These are phyloP conservation scores for Arabidopsis suecica DNA, from an alignment of 345 rosid genomes.

Conservation along the genomic window DNA sequence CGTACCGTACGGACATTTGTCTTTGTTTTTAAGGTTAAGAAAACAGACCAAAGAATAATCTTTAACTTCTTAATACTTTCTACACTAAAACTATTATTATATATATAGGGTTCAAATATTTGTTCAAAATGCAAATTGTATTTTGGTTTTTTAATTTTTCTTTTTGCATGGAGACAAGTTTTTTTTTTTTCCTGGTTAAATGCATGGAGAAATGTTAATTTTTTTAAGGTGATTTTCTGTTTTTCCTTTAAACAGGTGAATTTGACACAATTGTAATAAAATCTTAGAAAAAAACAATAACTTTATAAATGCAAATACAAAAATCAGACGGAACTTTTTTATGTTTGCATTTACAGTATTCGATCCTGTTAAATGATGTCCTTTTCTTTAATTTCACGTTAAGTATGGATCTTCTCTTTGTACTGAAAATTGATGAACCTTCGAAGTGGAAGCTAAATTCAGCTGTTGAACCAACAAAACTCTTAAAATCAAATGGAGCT, in stretches of 20 bases:
- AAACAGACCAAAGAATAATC: not conserved
- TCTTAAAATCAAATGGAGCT: not conserved
- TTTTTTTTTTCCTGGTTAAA: no score
- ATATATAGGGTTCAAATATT: not conserved
- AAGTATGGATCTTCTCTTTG: not conserved
- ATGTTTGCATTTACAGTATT: not conserved
- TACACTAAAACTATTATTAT: not conserved
- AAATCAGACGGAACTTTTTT: not conserved
- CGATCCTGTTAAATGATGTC: not conserved
- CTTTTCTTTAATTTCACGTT: not conserved
- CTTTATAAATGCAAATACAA: not conserved
- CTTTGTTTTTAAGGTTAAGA: constrained; percentile 30
- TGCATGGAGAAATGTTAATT: not conserved
- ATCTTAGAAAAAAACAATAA: not conserved
- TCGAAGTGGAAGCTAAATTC: constrained; percentile 9
- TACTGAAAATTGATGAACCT: constrained; percentile 1
- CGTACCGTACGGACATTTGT: constrained; percentile 43
- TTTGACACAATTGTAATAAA: not conserved
- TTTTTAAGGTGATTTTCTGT: no score
- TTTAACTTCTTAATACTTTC: not conserved
- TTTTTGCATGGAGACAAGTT: not conserved
- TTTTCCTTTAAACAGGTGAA: no score
- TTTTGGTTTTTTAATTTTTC: not conserved
- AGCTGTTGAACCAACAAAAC: not conserved
- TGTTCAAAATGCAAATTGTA: not conserved